Conservation (phyloP, 2,329 filamentous ascomycete genomes). For the Ophiostoma populinum region DNA sequence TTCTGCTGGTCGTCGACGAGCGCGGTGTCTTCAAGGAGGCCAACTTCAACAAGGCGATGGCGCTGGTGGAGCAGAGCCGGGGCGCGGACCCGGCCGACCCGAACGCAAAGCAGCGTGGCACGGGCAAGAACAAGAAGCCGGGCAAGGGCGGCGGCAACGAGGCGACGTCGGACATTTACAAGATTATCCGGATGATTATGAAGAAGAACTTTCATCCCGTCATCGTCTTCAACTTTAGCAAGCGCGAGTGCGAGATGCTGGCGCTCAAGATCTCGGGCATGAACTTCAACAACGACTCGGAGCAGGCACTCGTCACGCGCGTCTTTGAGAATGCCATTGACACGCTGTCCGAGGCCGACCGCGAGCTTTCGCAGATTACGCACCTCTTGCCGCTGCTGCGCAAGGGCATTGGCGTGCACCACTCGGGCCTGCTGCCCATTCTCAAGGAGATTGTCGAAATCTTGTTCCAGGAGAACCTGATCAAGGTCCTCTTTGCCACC, state of each 20-base stretch:
- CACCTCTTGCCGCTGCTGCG: conserved; percentile 79
- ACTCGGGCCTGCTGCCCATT: conserved; percentile 87
- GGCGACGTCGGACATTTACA: conserved; percentile 69
- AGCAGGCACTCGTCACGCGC: conserved; percentile 84
- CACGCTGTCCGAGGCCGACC: conserved; percentile 82
- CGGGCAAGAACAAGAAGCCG: conserved; percentile 78
- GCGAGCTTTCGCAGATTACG: conserved; percentile 71
- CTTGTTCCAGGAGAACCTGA: conserved; percentile 90
- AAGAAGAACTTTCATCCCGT: conserved; percentile 93
- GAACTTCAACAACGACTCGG: conserved; percentile 89
- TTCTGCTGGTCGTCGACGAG: conserved; percentile 88
- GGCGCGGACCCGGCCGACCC: conserved; percentile 68
- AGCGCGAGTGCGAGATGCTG: conserved; percentile 84
- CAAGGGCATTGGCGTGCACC: conserved; percentile 90
- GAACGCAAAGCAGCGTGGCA: conserved; percentile 66
- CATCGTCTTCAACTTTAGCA: conserved; percentile 99
- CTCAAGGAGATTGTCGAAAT: conserved; percentile 98
- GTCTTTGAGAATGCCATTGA: conserved; percentile 91
- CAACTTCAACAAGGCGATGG: conserved; percentile 95
- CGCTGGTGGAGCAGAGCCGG: conserved; percentile 71
- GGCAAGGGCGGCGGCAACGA: conserved; percentile 65
- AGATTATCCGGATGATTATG: conserved; percentile 99
- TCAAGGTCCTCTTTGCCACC: conserved; percentile 95
- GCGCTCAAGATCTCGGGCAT: conserved; percentile 74
- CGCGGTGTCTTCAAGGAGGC: conserved; percentile 92